Percentiles rank a stretch among this genome's conserved stretches.
phyloP scores from a whole-genome alignment of 805 yeast genomes.

The Ogataea allantospora region DNA sequence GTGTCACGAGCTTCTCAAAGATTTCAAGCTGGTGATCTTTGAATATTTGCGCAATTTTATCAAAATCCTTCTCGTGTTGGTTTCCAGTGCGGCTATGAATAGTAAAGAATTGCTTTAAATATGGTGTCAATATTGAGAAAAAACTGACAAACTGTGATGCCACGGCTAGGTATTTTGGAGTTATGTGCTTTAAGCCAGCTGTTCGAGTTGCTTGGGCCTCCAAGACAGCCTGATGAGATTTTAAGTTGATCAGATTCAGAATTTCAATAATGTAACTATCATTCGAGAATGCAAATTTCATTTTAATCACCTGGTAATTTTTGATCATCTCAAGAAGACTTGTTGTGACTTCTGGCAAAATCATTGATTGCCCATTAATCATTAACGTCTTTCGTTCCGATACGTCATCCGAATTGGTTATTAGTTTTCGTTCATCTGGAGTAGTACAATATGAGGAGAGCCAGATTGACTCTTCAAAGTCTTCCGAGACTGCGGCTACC shows the following conservation, averaged over 20 bases:
- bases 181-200: conserved; percentile 70
- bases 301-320: conserved; percentile 55
- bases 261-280: conserved; percentile 45
- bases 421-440: not conserved
- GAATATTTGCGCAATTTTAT: conserved; percentile 40
- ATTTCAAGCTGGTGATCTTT: conserved; percentile 64
- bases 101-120: conserved; percentile 30
- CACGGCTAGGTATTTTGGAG: conserved; percentile 67
- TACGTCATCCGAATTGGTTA: conserved; percentile 1
- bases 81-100: conserved; percentile 32
- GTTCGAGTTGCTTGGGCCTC: conserved; percentile 76
- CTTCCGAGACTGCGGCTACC: conserved; percentile 40
- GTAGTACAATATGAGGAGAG: conserved; percentile 33
- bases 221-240: conserved; percentile 57
- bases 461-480: conserved; percentile 50
- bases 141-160: conserved; percentile 63
- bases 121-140: conserved; percentile 40
- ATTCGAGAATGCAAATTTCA: conserved; percentile 52
- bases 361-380: conserved; percentile 55
- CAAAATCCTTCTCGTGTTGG: conserved; percentile 37
- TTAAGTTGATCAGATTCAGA: conserved; percentile 51
- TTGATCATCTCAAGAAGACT: conserved; percentile 41
- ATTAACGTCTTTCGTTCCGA: conserved; percentile 33
- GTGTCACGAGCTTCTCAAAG: conserved; percentile 59
- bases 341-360: conserved; percentile 52